Base-by-base conservation (phyloP, 2,329 filamentous ascomycete species). In the Cadophora sp. region DNA sequence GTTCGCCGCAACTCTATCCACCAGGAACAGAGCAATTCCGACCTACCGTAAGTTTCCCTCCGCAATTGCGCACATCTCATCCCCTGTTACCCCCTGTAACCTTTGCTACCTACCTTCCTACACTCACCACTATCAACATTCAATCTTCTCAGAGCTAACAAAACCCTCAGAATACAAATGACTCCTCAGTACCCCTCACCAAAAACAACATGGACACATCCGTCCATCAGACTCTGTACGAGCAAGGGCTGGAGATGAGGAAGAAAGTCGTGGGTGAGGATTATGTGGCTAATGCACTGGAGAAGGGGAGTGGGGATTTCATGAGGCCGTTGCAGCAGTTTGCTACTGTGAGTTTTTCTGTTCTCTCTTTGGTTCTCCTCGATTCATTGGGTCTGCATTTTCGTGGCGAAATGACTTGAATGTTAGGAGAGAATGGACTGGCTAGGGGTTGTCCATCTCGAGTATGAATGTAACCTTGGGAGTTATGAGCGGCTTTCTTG, bases 151-250 rank as follows among this genome's bases (percentile, higher is more conserved):
- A 36, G 6, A 36, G n/a, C 45, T 60, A n/a, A 65, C 16, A 50
- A 22, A 13, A n/a, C 18, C 33, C 24, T 2, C 36, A 69, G 70
- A 68, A 70, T n/a, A 67, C 62, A 22, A 50, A 58, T 22, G 30
- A 67, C 27, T 20, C n/a, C n/a, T 51, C 62, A 4, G 48, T 64
- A 30, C 33, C 66, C 4, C 50, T 73, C 13, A 50, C 53, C 72
- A 51, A 68, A 41, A 76, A 76, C 30, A 76, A 76, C 59, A 76
- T 76, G 74, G 73, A 76, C 47, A 68, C 64, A 1, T 43, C 68
- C 13, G 58, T 47, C 13, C 73, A 75, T 27, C 66, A 69, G 30
- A 47, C 47, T 13, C 58, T 75, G 0, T 76, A 76, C 48, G 69
- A 58, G 0, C 39, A 62, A 11, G 73, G 73, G 3, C 64, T 70